A percentile compares a stretch with the other conserved stretches of the same genome.
Evolutionary conservation across 2,329 filamentous ascomycete genomes (phyloP).

Genomic region (Mycosphaerella arachidis): DNA sequence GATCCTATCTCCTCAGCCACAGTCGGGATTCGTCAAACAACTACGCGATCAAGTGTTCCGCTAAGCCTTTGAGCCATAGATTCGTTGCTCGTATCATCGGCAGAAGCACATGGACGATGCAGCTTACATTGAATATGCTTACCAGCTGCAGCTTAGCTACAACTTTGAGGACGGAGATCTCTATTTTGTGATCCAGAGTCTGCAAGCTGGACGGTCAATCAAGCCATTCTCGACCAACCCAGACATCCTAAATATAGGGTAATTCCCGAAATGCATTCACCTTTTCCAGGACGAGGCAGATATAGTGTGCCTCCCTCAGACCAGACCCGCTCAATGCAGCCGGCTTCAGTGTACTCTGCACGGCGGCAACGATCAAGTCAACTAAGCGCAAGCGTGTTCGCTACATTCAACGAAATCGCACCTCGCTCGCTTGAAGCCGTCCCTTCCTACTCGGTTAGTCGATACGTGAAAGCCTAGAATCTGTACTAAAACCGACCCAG

Average conservation of each 20-base stretch:
- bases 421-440: neutral
- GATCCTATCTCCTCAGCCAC: too few species aligned
- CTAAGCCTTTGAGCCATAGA: too few species aligned
- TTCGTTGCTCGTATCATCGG: neutral
- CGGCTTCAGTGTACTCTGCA: neutral
- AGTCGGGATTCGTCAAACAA: too few species aligned
- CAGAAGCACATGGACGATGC: neutral
- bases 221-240: too few species aligned
- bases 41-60: too few species aligned
- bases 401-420: neutral
- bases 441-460: neutral
- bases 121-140: neutral
- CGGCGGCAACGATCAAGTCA: neutral
- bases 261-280: neutral
- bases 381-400: neutral
- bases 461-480: neutral
- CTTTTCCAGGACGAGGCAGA: neutral
- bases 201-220: too few species aligned
- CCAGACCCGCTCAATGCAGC: neutral
- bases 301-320: neutral
- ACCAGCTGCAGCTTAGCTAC: neutral
- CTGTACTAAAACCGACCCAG: neutral
- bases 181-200: too few species aligned
- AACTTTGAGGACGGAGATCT: neutral
- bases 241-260: neutral